Base-by-base conservation (phyloP, 371 early-diverging fungal genomes). In the Nosema muscidifuracis region DNA sequence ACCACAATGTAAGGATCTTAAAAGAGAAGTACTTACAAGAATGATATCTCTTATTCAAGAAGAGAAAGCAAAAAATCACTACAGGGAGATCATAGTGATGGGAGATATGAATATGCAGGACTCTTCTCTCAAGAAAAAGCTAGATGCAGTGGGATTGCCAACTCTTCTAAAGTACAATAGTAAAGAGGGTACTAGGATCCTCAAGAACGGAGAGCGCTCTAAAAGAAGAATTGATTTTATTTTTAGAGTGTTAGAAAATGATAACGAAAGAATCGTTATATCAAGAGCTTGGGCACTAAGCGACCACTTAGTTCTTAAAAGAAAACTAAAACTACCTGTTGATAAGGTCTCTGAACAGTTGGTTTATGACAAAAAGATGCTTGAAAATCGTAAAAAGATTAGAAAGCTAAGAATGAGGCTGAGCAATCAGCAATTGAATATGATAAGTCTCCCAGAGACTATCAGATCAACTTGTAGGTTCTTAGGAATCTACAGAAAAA, bases 271-370 rank as follows among this genome's bases (percentile, higher is more conserved):
- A 3, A 47, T 47, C n/a, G n/a, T 47, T 47, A 47, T 47, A 47
- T 47, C 47, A 47, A 47, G n/a, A 20, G 4, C 47, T 47, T 47
- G n/a, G n/a, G 47, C 20, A 47, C 47, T 47, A 47, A 47, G 47
- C n/a, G 47, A 47, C n/a, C 47, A 47, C 47, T 47, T 47, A n/a
- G 47, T 47, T 13, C 47, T 47, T n/a, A 47, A 47, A 47, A 47
- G 20, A 47, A n/a, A 47, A n/a, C 13, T 47, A 13, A n/a, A 13
- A 47, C 47, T 47, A 12, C 4, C 47, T 47, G 47, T 47, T 47
- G 47, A 47, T 47, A 47, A 47, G 47, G n/a, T 47, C 47, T 47
- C 47, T 47, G 47, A 47, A n/a, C 47, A 47, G 20, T 20, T 47
- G 3, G 47, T 47, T 20, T 47, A 47, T 47, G 47, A 47, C 20